Evolutionary conservation across 1,284 basidiomycete species (phyloP).

Genomic region (Heterobasidion parviporum): DNA sequence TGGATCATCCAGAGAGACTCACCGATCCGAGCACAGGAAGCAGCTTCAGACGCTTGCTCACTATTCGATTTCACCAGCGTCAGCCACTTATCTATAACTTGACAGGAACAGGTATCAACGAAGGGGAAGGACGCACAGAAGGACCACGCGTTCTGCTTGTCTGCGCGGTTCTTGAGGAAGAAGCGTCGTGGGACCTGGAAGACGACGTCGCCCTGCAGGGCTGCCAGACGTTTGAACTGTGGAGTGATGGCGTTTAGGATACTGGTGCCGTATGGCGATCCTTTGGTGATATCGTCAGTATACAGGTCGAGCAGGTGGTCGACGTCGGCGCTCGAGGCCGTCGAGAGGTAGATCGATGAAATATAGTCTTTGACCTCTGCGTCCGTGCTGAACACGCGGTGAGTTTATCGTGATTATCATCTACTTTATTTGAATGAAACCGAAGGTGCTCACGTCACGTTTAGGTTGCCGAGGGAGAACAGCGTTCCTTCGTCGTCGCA

Average conservation of each 20-base stretch:
- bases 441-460: constrained; percentile 2
- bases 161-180: constrained; percentile 33
- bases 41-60: constrained; percentile 35
- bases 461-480: not conserved
- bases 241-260: constrained; percentile 34
- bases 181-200: constrained; percentile 50
- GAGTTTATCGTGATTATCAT: not conserved
- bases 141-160: constrained; percentile 38
- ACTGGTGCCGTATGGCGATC: constrained; percentile 47
- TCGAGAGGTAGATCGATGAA: constrained; percentile 23
- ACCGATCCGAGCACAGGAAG: constrained; percentile 37
- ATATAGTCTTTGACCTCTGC: constrained; percentile 28
- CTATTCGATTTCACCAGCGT: constrained; percentile 16
- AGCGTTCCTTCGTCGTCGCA: not conserved
- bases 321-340: constrained; percentile 19
- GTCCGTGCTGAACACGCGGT: constrained; percentile 22
- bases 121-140: constrained; percentile 28
- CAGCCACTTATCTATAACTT: not conserved
- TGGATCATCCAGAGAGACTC: constrained; percentile 9
- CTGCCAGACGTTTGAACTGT: constrained; percentile 45
- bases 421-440: not conserved
- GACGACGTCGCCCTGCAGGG: constrained; percentile 41
- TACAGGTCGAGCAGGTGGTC: constrained; percentile 29
- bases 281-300: constrained; percentile 31
- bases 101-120: not conserved